Percentiles rank a stretch among this genome's conserved stretches.
Evolutionary conservation across 2,329 filamentous ascomycete genomes (phyloP).

Genomic region (Diplodia mutila): DNA sequence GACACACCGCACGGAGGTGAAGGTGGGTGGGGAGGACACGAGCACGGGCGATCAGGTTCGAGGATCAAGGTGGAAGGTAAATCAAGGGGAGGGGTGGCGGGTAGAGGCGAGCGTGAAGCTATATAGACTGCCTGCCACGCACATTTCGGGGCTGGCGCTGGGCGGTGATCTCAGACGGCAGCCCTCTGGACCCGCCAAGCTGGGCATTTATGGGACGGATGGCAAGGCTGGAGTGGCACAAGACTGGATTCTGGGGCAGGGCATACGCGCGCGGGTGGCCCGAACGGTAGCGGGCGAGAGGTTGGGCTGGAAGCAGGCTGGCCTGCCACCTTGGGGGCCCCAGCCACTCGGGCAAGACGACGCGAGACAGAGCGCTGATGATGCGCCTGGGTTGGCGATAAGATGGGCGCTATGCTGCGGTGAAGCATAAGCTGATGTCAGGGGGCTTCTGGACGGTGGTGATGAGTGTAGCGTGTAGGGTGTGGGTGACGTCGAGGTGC

Average conservation of each 20-base stretch:
- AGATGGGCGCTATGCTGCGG: background rate
- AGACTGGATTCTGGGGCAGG: background rate
- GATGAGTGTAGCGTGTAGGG: background rate
- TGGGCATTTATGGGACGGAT: background rate
- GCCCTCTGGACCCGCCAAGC: background rate
- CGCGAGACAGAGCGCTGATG: background rate
- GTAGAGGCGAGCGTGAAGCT: conserved; percentile 11
- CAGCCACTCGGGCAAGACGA: conserved; percentile 13
- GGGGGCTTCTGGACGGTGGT: conserved; percentile 6
- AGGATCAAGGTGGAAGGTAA: background rate
- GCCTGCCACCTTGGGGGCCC: background rate
- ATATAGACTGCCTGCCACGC: conserved; percentile 24
- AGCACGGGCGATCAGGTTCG: conserved; percentile 6
- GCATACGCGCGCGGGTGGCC: background rate
- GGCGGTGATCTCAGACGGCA: background rate
- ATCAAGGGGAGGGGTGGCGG: conserved; percentile 8
- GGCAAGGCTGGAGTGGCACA: background rate
- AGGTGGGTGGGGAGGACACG: background rate
- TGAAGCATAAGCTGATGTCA: conserved; percentile 21
- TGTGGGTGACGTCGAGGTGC: conserved; percentile 13
- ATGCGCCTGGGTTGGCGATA: background rate
- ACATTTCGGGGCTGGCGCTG: background rate
- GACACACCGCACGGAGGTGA: conserved; percentile 1
- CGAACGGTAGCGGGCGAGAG: background rate
- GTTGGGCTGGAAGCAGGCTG: background rate